Evolutionary conservation across 1,139 yeast genomes (phyloP), one percentile per base, ranked within the genome.

Genomic region (Wickerhamiella infanticola): DNA sequence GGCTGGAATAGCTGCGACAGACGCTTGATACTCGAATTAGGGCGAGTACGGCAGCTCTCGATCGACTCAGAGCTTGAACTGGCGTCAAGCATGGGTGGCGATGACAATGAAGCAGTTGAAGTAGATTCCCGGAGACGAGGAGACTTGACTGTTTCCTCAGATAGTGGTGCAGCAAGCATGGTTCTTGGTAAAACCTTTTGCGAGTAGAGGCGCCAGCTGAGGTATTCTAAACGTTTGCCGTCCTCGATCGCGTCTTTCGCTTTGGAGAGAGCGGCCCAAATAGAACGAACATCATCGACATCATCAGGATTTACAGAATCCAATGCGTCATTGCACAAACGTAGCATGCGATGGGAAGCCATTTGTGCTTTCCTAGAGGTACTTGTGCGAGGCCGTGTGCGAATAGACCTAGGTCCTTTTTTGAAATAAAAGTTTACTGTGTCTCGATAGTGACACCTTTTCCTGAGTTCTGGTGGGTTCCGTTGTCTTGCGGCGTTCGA

Each of bases 141-240:
- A 13, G 23, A 7, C 23, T 35, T 11, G 37, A 13, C 13, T n/a
- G 6, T 7, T 35, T 18, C 37, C 9, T 9, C 6, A 13, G 45
- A 31, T 26, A 18, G 36, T 23, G 23, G 35, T 41, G 43, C 23
- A 9, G 36, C 35, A 7, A 4, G 18, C 18, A 11, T 11, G 24
- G 8, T 27, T n/a, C 13, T 25, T 37, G 25, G 54, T 24, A 66
- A 55, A 3, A 72, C 47, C 42, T 71, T 73, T 43, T 76, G 62
- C 50, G 73, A 74, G 59, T 76, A 74, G 37, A 75, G 66, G 37
- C 81, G 62, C 80, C 80, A 75, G 43, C 77, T 70, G 47, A 75
- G 65, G 55, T 75, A 75, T 56, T 74, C 80, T 9, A 75, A 59
- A 24, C 81, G 63, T 45, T 70, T 66, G 33, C 80, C 80, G 54